phyloP scores from a whole-genome alignment of 1,284 basidiomycete genomes.

The Schizophyllum commune region DNA sequence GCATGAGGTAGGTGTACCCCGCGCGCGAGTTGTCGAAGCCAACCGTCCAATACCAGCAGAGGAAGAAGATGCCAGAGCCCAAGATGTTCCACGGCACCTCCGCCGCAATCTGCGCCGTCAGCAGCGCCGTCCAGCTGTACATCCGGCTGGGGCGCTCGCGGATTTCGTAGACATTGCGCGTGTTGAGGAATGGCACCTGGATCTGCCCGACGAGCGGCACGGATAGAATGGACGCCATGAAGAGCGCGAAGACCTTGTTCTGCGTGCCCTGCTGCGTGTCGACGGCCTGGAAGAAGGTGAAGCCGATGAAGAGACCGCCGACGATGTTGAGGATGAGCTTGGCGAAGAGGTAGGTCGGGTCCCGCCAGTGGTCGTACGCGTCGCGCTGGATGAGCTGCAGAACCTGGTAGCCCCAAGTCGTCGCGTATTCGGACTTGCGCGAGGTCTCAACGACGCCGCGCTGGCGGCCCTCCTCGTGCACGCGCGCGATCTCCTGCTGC shows the following conservation, averaged over 20 bases:
- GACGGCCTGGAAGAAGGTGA: constrained; percentile 61
- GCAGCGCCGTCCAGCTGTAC: constrained; percentile 77
- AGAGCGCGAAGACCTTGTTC: constrained; percentile 70
- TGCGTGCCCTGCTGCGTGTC: constrained; percentile 67
- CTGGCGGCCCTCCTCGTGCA: constrained; percentile 29
- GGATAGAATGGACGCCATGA: constrained; percentile 38
- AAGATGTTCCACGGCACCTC: constrained; percentile 64
- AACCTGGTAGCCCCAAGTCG: constrained; percentile 42
- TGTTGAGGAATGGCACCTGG: constrained; percentile 37
- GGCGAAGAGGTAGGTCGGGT: constrained; percentile 70
- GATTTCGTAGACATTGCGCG: constrained; percentile 58
- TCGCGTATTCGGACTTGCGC: constrained; percentile 43
- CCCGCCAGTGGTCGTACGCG: constrained; percentile 31
- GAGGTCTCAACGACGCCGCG: constrained; percentile 24
- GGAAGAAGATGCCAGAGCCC: constrained; percentile 47
- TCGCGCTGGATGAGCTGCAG: constrained; percentile 33
- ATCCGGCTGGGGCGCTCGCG: constrained; percentile 73
- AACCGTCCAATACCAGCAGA: constrained; percentile 48
- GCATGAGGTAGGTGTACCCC: constrained; percentile 46
- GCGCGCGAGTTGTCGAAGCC: constrained; percentile 42
- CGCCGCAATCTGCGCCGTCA: constrained; percentile 53
- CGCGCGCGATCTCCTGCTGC: constrained; percentile 29
- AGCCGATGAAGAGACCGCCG: constrained; percentile 56
- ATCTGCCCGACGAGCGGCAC: constrained; percentile 39
- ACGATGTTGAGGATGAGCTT: constrained; percentile 58